Evolutionary conservation across 257 asterid species (phyloP).

Genomic region (Primulina huaijiensis): DNA sequence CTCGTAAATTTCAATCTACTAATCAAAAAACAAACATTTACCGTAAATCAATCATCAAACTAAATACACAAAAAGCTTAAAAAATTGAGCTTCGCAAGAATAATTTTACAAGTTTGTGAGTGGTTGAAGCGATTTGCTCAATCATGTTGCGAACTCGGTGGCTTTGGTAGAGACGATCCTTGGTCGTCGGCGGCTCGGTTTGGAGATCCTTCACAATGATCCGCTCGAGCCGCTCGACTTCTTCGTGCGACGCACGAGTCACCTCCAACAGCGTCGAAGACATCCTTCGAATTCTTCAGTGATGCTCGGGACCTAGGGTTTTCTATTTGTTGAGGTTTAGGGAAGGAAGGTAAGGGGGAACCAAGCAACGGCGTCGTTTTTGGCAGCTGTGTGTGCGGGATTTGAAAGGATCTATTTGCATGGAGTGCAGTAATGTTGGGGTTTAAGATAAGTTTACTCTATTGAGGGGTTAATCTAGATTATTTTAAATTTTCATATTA

Average conservation of each 20-base stretch:
- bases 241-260: conserved; percentile 89
- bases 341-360: conserved; percentile 12
- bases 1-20: conserved; percentile 75
- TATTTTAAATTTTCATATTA: too few species aligned
- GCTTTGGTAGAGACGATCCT: conserved; percentile 84
- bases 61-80: background rate
- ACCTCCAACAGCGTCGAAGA: conserved; percentile 85
- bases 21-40: conserved; percentile 2
- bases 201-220: conserved; percentile 92
- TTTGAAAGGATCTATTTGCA: conserved; percentile 5
- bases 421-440: background rate
- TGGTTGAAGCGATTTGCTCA: conserved; percentile 66
- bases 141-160: conserved; percentile 92
- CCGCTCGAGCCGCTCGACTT: conserved; percentile 89
- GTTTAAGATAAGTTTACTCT: background rate
- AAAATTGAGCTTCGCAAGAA: background rate
- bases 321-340: conserved; percentile 26
- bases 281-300: conserved; percentile 33
- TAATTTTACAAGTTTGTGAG: conserved; percentile 56
- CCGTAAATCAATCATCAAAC: conserved; percentile 19
- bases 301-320: conserved; percentile 26
- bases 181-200: conserved; percentile 66
- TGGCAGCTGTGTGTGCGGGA: background rate
- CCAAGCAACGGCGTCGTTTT: conserved; percentile 28
- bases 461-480: background rate